These are phyloP conservation scores for Capronia americana DNA, from an alignment of 2,329 filamentous ascomycete species.

Conservation along the genomic window DNA sequence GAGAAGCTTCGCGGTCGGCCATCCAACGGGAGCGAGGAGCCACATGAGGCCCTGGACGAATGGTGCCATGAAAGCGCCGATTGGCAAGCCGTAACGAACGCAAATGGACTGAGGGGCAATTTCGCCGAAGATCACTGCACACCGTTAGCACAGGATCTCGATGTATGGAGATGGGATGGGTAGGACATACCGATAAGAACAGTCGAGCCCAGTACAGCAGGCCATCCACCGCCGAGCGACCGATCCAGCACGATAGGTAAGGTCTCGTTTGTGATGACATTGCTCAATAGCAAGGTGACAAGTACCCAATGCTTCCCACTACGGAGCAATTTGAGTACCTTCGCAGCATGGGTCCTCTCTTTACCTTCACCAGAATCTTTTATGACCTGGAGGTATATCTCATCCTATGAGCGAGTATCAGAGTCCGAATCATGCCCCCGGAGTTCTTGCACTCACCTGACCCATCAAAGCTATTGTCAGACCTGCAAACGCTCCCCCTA, in stretches of 20 bases:
- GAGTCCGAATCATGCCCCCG: not conserved
- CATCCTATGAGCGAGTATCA: slow-evolving; percentile 65
- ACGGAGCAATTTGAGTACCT: slow-evolving; percentile 78
- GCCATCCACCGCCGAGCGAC: slow-evolving; percentile 91
- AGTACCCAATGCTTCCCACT: slow-evolving; percentile 98
- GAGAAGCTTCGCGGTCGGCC: slow-evolving; percentile 93
- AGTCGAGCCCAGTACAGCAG: slow-evolving; percentile 91
- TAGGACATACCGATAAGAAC: slow-evolving; percentile 79
- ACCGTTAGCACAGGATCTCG: slow-evolving; percentile 15
- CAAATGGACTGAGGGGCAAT: slow-evolving; percentile 95
- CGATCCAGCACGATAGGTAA: slow-evolving; percentile 93
- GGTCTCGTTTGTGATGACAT: slow-evolving; percentile 98
- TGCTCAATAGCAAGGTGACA: slow-evolving; percentile 89
- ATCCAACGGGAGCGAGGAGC: slow-evolving; percentile 84
- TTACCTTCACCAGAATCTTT: slow-evolving; percentile 80
- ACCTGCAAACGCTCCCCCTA: slow-evolving; percentile 92
- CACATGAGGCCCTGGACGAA: slow-evolving; percentile 91
- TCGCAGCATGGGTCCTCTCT: slow-evolving; percentile 84
- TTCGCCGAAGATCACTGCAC: slow-evolving; percentile 92
- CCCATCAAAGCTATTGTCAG: slow-evolving; percentile 75
- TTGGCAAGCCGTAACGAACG: slow-evolving; percentile 92
- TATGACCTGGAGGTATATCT: slow-evolving; percentile 96
- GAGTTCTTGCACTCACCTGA: slow-evolving; percentile 50
- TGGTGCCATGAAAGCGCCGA: slow-evolving; percentile 91
- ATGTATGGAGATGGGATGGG: not conserved